phyloP scores from a whole-genome alignment of 768 basidiomycete species.

The Cystofilobasidium bisporidii region DNA sequence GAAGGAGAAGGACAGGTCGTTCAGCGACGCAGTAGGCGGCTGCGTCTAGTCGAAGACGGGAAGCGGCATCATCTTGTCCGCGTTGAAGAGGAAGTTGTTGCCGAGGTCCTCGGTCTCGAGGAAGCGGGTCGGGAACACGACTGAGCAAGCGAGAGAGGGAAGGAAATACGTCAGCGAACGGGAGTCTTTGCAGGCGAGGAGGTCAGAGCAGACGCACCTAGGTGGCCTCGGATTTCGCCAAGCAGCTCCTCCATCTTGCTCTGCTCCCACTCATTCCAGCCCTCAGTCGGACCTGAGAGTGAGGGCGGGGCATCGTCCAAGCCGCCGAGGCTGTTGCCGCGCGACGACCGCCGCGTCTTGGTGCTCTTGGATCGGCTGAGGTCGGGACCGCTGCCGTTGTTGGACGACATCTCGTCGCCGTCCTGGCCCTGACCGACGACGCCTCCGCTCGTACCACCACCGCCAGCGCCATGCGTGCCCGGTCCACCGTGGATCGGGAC shows the following conservation, averaged over 20 bases:
- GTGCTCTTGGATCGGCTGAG: constrained; percentile 10
- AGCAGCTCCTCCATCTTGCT: constrained; percentile 83
- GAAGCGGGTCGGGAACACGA: constrained; percentile 74
- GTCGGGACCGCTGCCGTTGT: constrained; percentile 13
- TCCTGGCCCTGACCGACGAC: constrained; percentile 35
- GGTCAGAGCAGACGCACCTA: constrained; percentile 52
- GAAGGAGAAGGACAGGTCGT: no score
- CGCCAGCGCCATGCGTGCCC: constrained; percentile 41
- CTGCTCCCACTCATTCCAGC: constrained; percentile 71
- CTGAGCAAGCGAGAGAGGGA: constrained; percentile 43
- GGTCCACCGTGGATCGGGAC: constrained; percentile 38
- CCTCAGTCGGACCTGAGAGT: constrained; percentile 47
- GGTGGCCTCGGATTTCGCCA: constrained; percentile 65
- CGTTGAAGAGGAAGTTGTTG: constrained; percentile 59
- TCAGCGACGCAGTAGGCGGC: no score
- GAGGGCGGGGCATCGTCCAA: neutral
- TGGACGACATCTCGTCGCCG: constrained; percentile 25
- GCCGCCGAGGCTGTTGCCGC: constrained; percentile 38
- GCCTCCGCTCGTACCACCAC: constrained; percentile 41
- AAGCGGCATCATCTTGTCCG: neutral
- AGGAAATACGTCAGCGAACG: neutral
- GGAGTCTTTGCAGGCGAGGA: neutral
- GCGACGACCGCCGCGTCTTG: constrained; percentile 11
- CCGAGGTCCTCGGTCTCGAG: constrained; percentile 85
- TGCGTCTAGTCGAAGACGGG: constrained; percentile 14